Evolutionary conservation across 495 filamentous ascomycete species (phyloP), one percentile per base, ranked within the genome.

Genomic region (Bathelium albidoporum): DNA sequence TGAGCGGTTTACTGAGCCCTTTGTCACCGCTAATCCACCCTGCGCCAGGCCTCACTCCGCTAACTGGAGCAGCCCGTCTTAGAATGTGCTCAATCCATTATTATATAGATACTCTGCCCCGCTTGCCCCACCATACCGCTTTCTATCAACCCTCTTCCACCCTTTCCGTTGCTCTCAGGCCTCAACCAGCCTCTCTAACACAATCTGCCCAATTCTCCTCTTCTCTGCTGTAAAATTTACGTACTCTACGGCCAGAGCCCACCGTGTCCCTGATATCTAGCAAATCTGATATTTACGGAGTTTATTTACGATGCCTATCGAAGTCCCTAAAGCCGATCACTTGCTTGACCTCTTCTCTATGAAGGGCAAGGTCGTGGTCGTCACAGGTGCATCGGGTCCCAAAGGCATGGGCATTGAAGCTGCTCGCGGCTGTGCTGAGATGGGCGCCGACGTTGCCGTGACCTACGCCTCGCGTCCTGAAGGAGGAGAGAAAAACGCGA

Each of bases 361-460:
- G 36, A 89, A 89, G 75, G 85, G 86, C 79, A 88, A 87, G 75
- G 83, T 86, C 62, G 85, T 88, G 70, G 75, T 87, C 66, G 78
- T 89, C 31, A 89, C 87, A 31, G 87, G 87, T 63, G 87, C 86
- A 53, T 87, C 86, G 41, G 87, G 86, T 14, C 77, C 86, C 49
- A 80, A 68, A 29, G 87, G 87, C 36, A 89, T 89, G 79, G 87
- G 87, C 60, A 88, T 87, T 66, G 86, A 89, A 72, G 85, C 86
- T 58, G 86, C 87, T 1, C 85, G 85, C 16, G 87, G 85, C 60
- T 85, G 83, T 67, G 87, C 87, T 39, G 87, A 89, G 69, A 83
- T 88, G 78, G 87, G 87, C 36, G 87, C 86, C 68, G 79, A 88
- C 73, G 71, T 89, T 24, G 84, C 85, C 71, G 78, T 88, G 73